Evolutionary conservation across 1,284 basidiomycete species (phyloP), one percentile per base, ranked within the genome.

Genomic region (Rhodotorula sp.): DNA sequence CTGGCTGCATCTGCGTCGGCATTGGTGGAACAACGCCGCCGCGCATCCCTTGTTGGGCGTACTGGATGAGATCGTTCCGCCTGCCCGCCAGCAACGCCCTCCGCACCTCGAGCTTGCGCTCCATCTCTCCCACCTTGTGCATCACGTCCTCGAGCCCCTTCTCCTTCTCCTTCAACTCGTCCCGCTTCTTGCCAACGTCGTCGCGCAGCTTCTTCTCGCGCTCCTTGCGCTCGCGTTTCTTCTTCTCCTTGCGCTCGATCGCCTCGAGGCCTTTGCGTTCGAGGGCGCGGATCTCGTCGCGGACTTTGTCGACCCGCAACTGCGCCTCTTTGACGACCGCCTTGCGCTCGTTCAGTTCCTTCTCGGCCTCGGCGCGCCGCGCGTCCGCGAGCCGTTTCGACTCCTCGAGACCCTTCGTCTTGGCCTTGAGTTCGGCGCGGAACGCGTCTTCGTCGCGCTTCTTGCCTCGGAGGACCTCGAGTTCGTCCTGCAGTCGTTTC

Each of bases 371-470:
- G 60, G 89, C 85, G 79, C 88, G 89, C 64, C 84, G 82, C 62
- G 86, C 84, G 80, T 97, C 95, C 8, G 93, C 91, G 60, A 84
- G 84, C 54, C 95, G 88, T 81, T 91, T 92, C 69, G 88, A 85
- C 78, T 98, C 95, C 77, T 98, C 95, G 12, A 97, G 84, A 0
- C 84, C 81, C 81, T 95, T 95, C 64, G 90, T 91, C 64, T 89
- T 87, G 28, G 86, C 81, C 80, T 93, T 95, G 67, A 92, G 83
- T 79, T 97, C 92, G 43, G 86, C 82, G 66, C 91, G 87, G 38
- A 87, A 86, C 4, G 84, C 84, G 77, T 97, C 95, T 79, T 97
- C 95, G 73, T 89, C 87, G 61, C 89, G 89, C 80, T 93, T 93
- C 70, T 86, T 86, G 64, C 86, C 86, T 26, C 93, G 87, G 62